Evolutionary conservation across 495 filamentous ascomycete species (phyloP).

Genomic region (Apiosordaria backusii): DNA sequence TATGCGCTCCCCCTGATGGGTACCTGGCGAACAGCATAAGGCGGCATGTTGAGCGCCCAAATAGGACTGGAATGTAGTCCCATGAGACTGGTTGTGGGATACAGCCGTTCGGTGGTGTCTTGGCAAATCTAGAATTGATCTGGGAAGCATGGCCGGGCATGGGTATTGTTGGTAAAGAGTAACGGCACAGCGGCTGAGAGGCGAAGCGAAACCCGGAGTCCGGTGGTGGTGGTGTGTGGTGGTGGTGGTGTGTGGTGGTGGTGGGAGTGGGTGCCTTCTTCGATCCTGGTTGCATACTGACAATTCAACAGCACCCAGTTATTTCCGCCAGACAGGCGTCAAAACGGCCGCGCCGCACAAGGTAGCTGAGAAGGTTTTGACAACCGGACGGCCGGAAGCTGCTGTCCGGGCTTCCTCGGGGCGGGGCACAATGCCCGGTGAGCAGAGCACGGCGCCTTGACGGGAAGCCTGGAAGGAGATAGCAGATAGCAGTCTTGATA

Average conservation of each 20-base stretch:
- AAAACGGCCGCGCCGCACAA: background rate
- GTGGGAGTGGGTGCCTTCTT: too few species aligned
- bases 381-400: background rate
- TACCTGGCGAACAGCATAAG: background rate
- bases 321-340: background rate
- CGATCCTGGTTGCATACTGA: background rate
- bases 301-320: background rate
- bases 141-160: background rate
- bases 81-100: background rate
- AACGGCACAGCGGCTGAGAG: constrained; percentile 9
- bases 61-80: background rate
- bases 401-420: background rate
- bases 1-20: background rate
- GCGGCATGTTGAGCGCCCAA: background rate
- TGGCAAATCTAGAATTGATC: background rate
- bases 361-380: constrained; percentile 2
- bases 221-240: constrained; percentile 20
- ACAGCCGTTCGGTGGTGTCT: background rate
- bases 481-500: background rate
- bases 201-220: constrained; percentile 23
- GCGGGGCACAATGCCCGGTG: background rate
- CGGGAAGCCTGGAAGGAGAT: background rate
- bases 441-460: background rate
- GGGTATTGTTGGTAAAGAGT: constrained; percentile 6
- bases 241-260: background rate